Percentiles rank a stretch among this genome's conserved stretches.
These are phyloP conservation scores for Chaetomiaceae sp. DNA, from an alignment of 2,329 filamentous ascomycete species.

Conservation along the genomic window DNA sequence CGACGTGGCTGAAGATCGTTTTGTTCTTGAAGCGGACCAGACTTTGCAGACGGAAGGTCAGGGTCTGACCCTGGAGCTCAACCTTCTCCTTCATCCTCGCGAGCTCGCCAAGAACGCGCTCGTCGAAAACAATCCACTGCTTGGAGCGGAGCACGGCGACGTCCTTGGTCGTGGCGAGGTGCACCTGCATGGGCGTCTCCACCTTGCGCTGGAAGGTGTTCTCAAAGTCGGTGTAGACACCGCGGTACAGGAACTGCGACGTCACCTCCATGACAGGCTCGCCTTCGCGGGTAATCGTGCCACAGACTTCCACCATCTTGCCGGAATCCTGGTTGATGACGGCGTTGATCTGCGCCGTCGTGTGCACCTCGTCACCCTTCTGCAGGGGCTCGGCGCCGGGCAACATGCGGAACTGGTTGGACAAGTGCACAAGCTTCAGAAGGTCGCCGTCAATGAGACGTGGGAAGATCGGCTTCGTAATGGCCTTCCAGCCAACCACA, in stretches of 20 bases:
- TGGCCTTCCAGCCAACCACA: slow-evolving; percentile 97
- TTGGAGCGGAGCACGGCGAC: slow-evolving; percentile 92
- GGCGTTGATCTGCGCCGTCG: slow-evolving; percentile 91
- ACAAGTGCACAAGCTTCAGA: slow-evolving; percentile 91
- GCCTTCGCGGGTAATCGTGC: slow-evolving; percentile 81
- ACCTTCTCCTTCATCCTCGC: slow-evolving; percentile 45
- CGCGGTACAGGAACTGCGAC: slow-evolving; percentile 95
- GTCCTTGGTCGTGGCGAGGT: slow-evolving; percentile 81
- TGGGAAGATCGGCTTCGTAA: slow-evolving; percentile 98
- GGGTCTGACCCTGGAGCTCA: slow-evolving; percentile 83
- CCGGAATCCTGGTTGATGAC: slow-evolving; percentile 97
- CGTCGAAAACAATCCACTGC: slow-evolving; percentile 91
- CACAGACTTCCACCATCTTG: slow-evolving; percentile 99
- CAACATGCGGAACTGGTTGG: slow-evolving; percentile 97
- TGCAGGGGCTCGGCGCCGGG: slow-evolving; percentile 90
- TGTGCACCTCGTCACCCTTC: slow-evolving; percentile 89
- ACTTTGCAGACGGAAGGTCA: slow-evolving; percentile 93
- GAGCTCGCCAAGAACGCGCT: slow-evolving; percentile 34
- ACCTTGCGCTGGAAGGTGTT: slow-evolving; percentile 98
- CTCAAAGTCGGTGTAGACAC: slow-evolving; percentile 85
- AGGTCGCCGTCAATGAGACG: slow-evolving; percentile 92
- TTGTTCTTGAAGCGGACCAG: slow-evolving; percentile 92
- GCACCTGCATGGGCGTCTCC: slow-evolving; percentile 90
- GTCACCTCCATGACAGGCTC: slow-evolving; percentile 95
- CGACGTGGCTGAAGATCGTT: slow-evolving; percentile 81